Conservation (phyloP, 1,284 basidiomycete genomes). For the Ustilago sp. region DNA sequence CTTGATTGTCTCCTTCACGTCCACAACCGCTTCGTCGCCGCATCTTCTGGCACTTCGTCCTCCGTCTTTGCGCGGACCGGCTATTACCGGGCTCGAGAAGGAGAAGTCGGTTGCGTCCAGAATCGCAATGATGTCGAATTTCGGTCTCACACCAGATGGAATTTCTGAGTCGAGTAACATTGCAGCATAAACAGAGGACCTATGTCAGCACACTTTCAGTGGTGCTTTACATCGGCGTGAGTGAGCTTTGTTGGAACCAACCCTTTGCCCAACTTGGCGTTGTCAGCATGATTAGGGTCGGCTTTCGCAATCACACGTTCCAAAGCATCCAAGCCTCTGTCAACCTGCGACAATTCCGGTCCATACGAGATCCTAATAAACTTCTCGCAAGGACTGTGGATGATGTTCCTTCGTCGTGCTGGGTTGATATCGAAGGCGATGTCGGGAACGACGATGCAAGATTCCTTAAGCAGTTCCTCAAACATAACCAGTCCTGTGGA, state of each 20-base stretch:
- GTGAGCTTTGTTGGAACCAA: constrained; percentile 31
- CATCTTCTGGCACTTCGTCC: no score
- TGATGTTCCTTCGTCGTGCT: constrained; percentile 77
- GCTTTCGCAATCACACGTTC: constrained; percentile 80
- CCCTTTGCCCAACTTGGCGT: constrained; percentile 68
- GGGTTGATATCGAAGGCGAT: constrained; percentile 79
- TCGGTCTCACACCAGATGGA: no score
- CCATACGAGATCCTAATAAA: constrained; percentile 77
- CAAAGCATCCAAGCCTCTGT: constrained; percentile 85
- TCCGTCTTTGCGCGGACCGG: no score
- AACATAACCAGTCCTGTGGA: constrained; percentile 80
- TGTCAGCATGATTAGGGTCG: constrained; percentile 68
- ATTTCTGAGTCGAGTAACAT: no score
- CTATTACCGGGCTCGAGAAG: no score
- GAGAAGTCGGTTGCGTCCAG: no score
- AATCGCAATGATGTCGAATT: no score
- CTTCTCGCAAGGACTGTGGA: constrained; percentile 78
- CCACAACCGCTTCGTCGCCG: no score
- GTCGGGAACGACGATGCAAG: constrained; percentile 85
- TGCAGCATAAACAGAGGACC: no score
- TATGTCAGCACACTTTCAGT: not conserved
- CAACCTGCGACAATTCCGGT: constrained; percentile 83
- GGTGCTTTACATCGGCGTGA: constrained; percentile 33
- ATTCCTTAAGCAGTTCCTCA: constrained; percentile 90
- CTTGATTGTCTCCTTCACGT: no score